A percentile compares a stretch with the other conserved stretches of the same genome.
phyloP scores from a whole-genome alignment of 2,329 filamentous ascomycete genomes.

The Pseudogymnoascus sp. region DNA sequence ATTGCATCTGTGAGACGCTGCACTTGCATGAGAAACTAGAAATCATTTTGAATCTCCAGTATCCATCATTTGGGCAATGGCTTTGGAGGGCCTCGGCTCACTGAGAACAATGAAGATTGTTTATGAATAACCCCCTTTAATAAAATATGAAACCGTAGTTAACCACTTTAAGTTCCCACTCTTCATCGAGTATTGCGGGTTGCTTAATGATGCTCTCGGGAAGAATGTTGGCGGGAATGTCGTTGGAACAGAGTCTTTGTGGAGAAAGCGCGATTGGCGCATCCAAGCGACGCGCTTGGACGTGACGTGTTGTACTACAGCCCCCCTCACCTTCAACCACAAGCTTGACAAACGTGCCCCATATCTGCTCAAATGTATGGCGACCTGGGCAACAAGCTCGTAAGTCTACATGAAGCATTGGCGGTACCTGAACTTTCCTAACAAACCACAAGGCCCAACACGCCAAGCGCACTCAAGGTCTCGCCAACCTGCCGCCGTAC shows the following conservation, averaged over 20 bases:
- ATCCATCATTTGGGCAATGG: not conserved
- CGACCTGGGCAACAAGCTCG: conserved; percentile 64
- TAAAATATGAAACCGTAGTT: not conserved
- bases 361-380: conserved; percentile 53
- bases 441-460: conserved; percentile 66
- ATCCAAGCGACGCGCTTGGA: conserved; percentile 5
- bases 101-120: not conserved
- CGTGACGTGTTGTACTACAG: conserved; percentile 5
- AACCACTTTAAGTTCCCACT: not conserved
- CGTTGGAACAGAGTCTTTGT: not conserved
- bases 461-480: conserved; percentile 87
- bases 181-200: not conserved
- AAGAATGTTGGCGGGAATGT: not conserved
- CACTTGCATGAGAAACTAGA: not conserved
- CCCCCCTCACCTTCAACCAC: not conserved
- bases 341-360: conserved; percentile 1
- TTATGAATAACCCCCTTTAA: not conserved
- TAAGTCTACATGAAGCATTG: conserved; percentile 30
- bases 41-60: not conserved
- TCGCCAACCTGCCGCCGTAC: conserved; percentile 82
- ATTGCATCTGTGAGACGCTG: not conserved
- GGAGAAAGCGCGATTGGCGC: conserved; percentile 5
- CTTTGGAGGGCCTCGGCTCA: not conserved
- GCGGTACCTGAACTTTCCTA: conserved; percentile 10
- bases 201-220: not conserved